Base-by-base conservation (phyloP, 768 basidiomycete genomes). In the Floccularia luteovirens region DNA sequence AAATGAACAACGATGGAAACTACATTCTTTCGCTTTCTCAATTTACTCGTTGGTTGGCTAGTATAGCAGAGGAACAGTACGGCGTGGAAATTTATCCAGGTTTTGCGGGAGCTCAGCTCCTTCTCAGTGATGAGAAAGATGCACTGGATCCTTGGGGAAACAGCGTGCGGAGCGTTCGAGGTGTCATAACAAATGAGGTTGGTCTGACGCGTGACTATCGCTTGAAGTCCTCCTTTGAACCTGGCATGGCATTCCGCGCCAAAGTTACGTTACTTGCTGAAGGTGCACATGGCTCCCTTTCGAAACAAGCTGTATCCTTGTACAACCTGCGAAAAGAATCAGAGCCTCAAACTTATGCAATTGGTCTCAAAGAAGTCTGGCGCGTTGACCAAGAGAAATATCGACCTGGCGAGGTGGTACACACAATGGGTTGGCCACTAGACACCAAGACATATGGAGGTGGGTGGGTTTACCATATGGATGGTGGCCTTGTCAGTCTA, bases 341-440 rank as follows among this genome's bases (percentile, higher is more conserved):
- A 0, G 83, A 94, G 59, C 84, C 85, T 2, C 96, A 98, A 65
- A 98, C 94, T 2, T 98, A 97, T 51, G 96, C 85, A 0, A 79
- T 99, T 42, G 96, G 96, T 2, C 65, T 98, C 38, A 98, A 99
- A 68, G 94, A 99, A 59, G 91, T 98, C 1, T 98, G 96, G 96
- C 77, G 87, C 25, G 82, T 99, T 10, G 78, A 69, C 38, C 79
- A 56, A 48, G 73, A 54, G 31, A 59, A 65, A 39, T 74, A 91
- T 56, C 59, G 72, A 21, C 78, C 90, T 0, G 88, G 88, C 14
- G 56, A 89, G 52, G 80, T 96, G n/a, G 74, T 92, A 4, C 96
- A 99, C 60, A 91, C 90, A 5, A 66, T 99, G 51, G 96, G 96
- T 4, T 97, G 86, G 88, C 96, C 96, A 0, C 63, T 99, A 41